These are phyloP conservation scores for Tieghemiomyces parasiticus DNA, from an alignment of 192 early-diverging fungal species.

Conservation along the genomic window DNA sequence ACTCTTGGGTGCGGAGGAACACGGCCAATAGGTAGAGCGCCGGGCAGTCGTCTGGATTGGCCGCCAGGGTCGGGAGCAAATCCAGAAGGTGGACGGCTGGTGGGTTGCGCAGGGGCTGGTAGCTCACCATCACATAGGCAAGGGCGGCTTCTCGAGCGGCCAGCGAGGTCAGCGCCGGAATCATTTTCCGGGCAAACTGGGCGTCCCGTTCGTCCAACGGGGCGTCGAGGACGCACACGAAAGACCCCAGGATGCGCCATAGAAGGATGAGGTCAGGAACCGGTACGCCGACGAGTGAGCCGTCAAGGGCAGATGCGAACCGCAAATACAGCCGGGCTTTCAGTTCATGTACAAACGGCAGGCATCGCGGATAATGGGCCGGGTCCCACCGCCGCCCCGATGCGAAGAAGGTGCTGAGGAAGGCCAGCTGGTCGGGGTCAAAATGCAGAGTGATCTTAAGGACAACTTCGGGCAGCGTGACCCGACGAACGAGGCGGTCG, in stretches of 20 bases:
- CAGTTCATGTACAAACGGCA: background rate
- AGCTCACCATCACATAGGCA: background rate
- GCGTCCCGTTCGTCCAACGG: background rate
- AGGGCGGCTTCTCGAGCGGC: background rate
- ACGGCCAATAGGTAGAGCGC: background rate
- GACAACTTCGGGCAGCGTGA: background rate
- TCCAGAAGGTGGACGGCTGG: background rate
- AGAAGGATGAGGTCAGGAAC: background rate
- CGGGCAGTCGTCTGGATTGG: too few relatives aligned
- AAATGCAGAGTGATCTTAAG: slow-evolving; percentile 10
- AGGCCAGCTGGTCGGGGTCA: background rate
- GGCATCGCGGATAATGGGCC: background rate
- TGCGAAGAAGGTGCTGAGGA: background rate
- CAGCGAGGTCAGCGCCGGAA: background rate
- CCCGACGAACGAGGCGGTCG: background rate
- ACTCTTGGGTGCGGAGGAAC: slow-evolving; percentile 4
- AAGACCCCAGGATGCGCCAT: background rate
- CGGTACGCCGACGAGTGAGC: background rate
- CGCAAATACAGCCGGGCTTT: background rate
- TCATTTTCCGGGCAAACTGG: background rate
- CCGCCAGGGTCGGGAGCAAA: background rate
- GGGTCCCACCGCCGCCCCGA: background rate
- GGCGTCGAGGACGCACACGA: background rate
- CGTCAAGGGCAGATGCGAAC: background rate
- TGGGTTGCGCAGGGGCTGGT: background rate